Conservation (phyloP, 345 rosid species). For the Populus nigra region DNA sequence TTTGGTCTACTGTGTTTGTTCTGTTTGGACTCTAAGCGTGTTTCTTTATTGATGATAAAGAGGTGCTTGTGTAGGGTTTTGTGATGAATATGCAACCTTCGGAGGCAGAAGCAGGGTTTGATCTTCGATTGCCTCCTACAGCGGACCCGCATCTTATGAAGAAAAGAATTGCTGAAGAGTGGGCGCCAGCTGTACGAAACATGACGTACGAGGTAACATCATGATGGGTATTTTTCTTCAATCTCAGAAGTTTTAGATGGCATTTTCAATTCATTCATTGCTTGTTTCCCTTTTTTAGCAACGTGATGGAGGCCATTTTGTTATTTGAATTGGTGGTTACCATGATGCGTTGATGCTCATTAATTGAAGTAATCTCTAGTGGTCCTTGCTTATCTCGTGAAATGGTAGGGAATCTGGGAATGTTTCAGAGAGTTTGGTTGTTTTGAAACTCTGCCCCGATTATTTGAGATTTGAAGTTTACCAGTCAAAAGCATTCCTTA, state of each 20-base stretch:
- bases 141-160: constrained; percentile 56
- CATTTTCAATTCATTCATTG: too few species aligned
- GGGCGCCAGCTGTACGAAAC: constrained; percentile 84
- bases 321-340: too few species aligned
- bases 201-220: constrained; percentile 64
- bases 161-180: constrained; percentile 70
- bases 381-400: too few species aligned
- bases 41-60: not conserved
- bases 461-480: too few species aligned
- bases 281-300: too few species aligned
- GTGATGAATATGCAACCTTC: constrained; percentile 96
- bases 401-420: too few species aligned
- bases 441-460: too few species aligned
- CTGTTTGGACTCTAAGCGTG: not conserved
- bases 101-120: constrained; percentile 92
- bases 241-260: not conserved
- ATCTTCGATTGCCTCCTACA: constrained; percentile 76
- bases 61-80: constrained; percentile 52
- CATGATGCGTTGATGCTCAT: too few species aligned
- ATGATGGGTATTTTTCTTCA: not conserved
- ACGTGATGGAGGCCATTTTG: too few species aligned
- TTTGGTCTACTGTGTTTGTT: not conserved
- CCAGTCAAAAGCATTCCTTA: too few species aligned
- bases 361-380: too few species aligned
- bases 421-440: too few species aligned